Percentiles rank a stretch among this genome's conserved stretches.
phyloP scores from a whole-genome alignment of 2,329 filamentous ascomycete genomes.

The Phialocephala subalpina region DNA sequence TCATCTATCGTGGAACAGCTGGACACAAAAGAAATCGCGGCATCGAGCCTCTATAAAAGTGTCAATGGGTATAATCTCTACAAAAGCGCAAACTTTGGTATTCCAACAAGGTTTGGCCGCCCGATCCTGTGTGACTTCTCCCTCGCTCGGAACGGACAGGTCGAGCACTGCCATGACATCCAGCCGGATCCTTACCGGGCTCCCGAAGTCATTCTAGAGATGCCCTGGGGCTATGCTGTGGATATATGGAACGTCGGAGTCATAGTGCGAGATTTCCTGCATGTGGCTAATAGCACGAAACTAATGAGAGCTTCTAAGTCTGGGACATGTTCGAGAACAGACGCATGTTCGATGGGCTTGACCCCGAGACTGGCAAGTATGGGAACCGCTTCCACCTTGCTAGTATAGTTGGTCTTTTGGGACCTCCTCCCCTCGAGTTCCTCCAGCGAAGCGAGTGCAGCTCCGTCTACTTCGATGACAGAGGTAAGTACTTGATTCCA shows the following conservation, averaged over 20 bases:
- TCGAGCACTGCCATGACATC: conserved; percentile 35
- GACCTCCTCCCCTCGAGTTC: conserved; percentile 40
- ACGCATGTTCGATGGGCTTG: conserved; percentile 34
- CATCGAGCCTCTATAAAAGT: conserved; percentile 31
- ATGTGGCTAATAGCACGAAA: conserved; percentile 26
- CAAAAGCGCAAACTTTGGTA: conserved; percentile 35
- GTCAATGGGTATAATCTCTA: conserved; percentile 35
- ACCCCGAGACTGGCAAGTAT: conserved; percentile 36
- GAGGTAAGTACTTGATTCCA: conserved; percentile 33
- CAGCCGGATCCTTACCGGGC: conserved; percentile 42
- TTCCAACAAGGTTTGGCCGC: conserved; percentile 36
- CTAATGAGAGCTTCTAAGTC: conserved; percentile 35
- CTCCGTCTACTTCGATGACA: conserved; percentile 39
- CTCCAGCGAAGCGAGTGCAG: conserved; percentile 37
- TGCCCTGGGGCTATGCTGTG: conserved; percentile 45
- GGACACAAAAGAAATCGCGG: conserved; percentile 34
- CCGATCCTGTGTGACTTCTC: conserved; percentile 39
- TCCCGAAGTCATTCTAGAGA: conserved; percentile 49
- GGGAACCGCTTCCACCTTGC: conserved; percentile 39
- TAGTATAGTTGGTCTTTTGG: conserved; percentile 39
- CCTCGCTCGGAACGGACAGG: conserved; percentile 34
- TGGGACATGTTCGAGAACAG: conserved; percentile 39
- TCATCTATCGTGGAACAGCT: conserved; percentile 35
- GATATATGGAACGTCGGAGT: conserved; percentile 49
- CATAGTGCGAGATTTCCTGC: conserved; percentile 40